Percentiles rank a stretch among this genome's conserved stretches.
Evolutionary conservation across 2,329 filamentous ascomycete species (phyloP).

Genomic region (Nemania bipapillata): DNA sequence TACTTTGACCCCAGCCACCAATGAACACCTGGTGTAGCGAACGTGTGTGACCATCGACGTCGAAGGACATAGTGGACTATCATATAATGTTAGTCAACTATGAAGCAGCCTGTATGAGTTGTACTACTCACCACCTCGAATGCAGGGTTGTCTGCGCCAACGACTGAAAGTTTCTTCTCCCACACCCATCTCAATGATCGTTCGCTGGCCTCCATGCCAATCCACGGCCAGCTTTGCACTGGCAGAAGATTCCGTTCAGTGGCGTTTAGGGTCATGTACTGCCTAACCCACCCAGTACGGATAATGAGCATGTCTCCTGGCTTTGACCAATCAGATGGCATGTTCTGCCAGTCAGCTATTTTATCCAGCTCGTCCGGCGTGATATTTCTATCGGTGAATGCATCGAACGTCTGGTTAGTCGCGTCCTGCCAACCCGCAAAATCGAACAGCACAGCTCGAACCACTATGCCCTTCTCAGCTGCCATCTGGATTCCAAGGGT

Average conservation of each 20-base stretch:
- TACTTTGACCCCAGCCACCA: conserved; percentile 26
- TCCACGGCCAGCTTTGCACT: conserved; percentile 6
- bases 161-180: conserved; percentile 27
- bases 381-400: conserved; percentile 4
- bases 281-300: conserved; percentile 24
- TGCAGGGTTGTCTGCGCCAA: conserved; percentile 20
- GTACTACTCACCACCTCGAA: conserved; percentile 18
- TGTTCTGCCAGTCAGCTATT: conserved; percentile 24
- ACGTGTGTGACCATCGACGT: conserved; percentile 2
- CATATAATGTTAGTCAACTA: neutral
- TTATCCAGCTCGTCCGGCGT: conserved; percentile 20
- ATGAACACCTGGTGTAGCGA: conserved; percentile 28
- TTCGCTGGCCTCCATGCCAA: conserved; percentile 23
- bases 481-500: conserved; percentile 23
- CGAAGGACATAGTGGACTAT: conserved; percentile 5
- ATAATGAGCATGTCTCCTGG: conserved; percentile 27
- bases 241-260: conserved; percentile 20
- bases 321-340: conserved; percentile 18
- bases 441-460: conserved; percentile 27
- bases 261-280: conserved; percentile 22
- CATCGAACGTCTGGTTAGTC: conserved; percentile 25
- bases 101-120: neutral
- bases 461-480: conserved; percentile 30
- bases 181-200: conserved; percentile 26
- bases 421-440: conserved; percentile 29